phyloP scores from a whole-genome alignment of 495 filamentous ascomycete genomes.

The Filosporella fistucella region DNA sequence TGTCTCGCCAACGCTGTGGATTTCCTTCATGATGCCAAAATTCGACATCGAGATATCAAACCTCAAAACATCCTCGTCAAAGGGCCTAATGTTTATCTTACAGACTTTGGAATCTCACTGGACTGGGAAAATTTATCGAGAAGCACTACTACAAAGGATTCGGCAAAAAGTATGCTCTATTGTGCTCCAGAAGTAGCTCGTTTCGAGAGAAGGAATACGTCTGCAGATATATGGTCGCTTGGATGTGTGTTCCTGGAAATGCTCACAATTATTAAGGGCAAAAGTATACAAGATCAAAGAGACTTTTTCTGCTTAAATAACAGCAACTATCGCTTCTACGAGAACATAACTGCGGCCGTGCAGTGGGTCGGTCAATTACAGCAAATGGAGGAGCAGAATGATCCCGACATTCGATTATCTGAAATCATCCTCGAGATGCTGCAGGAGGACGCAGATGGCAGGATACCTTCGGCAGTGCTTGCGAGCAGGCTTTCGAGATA shows the following conservation, averaged over 20 bases:
- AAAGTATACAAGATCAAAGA: background rate
- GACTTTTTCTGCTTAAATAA: background rate
- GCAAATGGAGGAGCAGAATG: too few relatives aligned
- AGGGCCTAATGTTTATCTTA: conserved; percentile 27
- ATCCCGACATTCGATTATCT: too few relatives aligned
- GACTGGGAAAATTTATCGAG: conserved; percentile 26
- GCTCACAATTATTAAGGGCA: background rate
- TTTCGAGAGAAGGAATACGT: conserved; percentile 31
- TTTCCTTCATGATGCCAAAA: conserved; percentile 33
- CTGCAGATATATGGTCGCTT: conserved; percentile 53
- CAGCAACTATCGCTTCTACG: background rate
- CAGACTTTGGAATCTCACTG: conserved; percentile 40
- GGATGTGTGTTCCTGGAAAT: background rate
- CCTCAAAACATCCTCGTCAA: conserved; percentile 41
- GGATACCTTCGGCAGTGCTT: too few relatives aligned
- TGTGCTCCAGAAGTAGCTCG: conserved; percentile 40
- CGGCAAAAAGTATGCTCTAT: conserved; percentile 34
- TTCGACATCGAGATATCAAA: conserved; percentile 44
- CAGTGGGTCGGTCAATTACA: background rate
- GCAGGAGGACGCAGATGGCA: too few relatives aligned
- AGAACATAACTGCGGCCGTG: background rate
- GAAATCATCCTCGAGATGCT: too few relatives aligned
- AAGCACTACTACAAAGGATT: conserved; percentile 29
- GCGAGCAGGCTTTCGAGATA: too few relatives aligned
- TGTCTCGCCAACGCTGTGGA: conserved; percentile 29